These are phyloP conservation scores for Saccharomycopsis sp. DNA, from an alignment of 805 yeast genomes.

Conservation along the genomic window DNA sequence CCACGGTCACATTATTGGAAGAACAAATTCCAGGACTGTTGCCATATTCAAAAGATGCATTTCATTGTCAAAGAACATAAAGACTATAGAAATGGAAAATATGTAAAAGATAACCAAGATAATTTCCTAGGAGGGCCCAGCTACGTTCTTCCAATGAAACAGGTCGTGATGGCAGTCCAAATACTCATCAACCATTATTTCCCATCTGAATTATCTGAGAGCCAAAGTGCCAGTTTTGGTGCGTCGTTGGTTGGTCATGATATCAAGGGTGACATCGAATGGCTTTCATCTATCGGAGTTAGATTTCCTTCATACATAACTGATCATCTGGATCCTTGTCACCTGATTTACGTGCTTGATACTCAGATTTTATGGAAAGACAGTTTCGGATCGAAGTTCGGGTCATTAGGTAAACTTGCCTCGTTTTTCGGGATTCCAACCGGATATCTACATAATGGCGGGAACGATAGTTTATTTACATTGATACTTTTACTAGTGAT, in stretches of 20 bases:
- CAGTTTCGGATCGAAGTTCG: slow-evolving; percentile 37
- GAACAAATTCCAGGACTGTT: slow-evolving; percentile 36
- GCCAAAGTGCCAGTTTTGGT: slow-evolving; percentile 27
- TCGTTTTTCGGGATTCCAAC: slow-evolving; percentile 47
- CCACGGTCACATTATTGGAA: slow-evolving; percentile 39
- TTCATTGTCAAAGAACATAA: slow-evolving; percentile 40
- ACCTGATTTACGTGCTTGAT: slow-evolving; percentile 31
- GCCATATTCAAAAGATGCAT: slow-evolving; percentile 33
- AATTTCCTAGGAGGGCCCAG: slow-evolving; percentile 48
- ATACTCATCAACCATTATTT: slow-evolving; percentile 39
- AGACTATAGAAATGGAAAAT: slow-evolving; percentile 42
- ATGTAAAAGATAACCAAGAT: slow-evolving; percentile 47
- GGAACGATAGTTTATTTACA: slow-evolving; percentile 64
- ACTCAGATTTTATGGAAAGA: slow-evolving; percentile 40
- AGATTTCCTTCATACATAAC: slow-evolving; percentile 32
- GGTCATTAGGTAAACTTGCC: slow-evolving; percentile 41
- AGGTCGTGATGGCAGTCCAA: slow-evolving; percentile 37
- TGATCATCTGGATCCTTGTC: not conserved
- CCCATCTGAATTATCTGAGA: slow-evolving; percentile 25
- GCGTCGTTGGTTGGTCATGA: slow-evolving; percentile 53
- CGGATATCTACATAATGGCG: slow-evolving; percentile 61
- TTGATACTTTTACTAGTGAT: slow-evolving; percentile 43
- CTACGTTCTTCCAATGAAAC: slow-evolving; percentile 32
- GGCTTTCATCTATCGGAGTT: slow-evolving; percentile 44
- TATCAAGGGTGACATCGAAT: slow-evolving; percentile 45